These are phyloP conservation scores for Corchorus olitorius DNA, from an alignment of 345 rosid genomes.

Conservation along the genomic window DNA sequence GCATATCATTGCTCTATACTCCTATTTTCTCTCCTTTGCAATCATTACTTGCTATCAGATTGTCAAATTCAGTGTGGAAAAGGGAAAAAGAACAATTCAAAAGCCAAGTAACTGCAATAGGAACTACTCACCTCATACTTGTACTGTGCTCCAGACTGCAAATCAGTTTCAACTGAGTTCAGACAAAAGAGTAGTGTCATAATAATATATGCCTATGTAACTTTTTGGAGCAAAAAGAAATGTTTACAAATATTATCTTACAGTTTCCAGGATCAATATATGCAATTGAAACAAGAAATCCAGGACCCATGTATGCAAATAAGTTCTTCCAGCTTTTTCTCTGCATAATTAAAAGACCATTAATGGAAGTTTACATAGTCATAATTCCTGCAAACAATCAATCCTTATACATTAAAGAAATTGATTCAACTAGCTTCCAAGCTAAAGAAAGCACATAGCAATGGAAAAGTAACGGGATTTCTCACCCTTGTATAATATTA, in stretches of 20 bases:
- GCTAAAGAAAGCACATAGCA: neutral
- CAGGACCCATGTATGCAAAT: conserved; percentile 90
- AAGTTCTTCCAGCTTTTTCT: conserved; percentile 89
- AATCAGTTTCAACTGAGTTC: conserved; percentile 86
- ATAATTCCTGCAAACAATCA: neutral
- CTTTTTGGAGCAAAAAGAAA: neutral
- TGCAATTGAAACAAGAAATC: conserved; percentile 93
- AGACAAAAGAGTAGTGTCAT: conserved; percentile 25
- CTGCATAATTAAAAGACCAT: conserved; percentile 43
- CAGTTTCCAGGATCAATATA: conserved; percentile 99
- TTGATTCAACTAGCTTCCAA: neutral
- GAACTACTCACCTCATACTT: conserved; percentile 66
- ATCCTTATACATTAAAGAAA: neutral
- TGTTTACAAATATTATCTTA: conserved; percentile 35
- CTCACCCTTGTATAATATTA: neutral
- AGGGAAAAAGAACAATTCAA: neutral
- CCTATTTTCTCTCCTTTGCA: neutral
- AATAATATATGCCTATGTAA: conserved; percentile 1
- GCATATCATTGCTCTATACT: neutral
- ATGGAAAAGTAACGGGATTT: neutral
- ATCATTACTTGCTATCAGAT: conserved; percentile 1
- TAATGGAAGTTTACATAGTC: neutral
- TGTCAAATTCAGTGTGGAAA: neutral
- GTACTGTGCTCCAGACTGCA: conserved; percentile 88
- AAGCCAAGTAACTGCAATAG: neutral